Conservation (phyloP, 805 yeast genomes). For the Saturnispora silvae region DNA sequence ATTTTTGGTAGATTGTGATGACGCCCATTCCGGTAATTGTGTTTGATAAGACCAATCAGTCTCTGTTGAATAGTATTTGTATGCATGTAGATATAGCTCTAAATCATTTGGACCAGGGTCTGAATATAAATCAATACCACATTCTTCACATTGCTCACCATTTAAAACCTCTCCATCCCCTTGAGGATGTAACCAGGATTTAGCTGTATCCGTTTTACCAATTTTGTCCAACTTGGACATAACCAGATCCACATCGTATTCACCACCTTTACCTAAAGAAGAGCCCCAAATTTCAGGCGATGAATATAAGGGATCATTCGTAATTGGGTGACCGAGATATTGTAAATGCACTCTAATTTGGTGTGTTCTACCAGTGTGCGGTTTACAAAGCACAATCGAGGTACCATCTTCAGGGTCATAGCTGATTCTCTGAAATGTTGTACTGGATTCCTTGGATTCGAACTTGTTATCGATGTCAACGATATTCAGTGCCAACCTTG, state of each 20-base stretch:
- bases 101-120: slow-evolving; percentile 88
- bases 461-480: slow-evolving; percentile 47
- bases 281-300: slow-evolving; percentile 75
- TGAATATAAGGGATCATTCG: slow-evolving; percentile 86
- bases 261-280: slow-evolving; percentile 51
- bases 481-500: slow-evolving; percentile 58
- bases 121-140: slow-evolving; percentile 62
- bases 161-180: slow-evolving; percentile 55
- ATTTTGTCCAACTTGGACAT: slow-evolving; percentile 42
- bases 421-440: slow-evolving; percentile 57
- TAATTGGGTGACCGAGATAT: slow-evolving; percentile 79
- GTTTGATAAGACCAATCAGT: slow-evolving; percentile 62
- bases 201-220: slow-evolving; percentile 61
- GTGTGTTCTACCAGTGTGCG: slow-evolving; percentile 89
- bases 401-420: slow-evolving; percentile 42
- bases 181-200: slow-evolving; percentile 55
- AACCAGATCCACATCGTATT: slow-evolving; percentile 35
- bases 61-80: slow-evolving; percentile 50
- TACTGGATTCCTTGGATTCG: slow-evolving; percentile 40
- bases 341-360: slow-evolving; percentile 92
- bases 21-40: slow-evolving; percentile 76
- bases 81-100: slow-evolving; percentile 87
- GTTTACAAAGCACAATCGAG: slow-evolving; percentile 73
- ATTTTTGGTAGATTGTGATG: slow-evolving; percentile 40
- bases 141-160: slow-evolving; percentile 46